Conservation (phyloP, 1,284 basidiomycete genomes). For the Ganoderma multipileum region DNA sequence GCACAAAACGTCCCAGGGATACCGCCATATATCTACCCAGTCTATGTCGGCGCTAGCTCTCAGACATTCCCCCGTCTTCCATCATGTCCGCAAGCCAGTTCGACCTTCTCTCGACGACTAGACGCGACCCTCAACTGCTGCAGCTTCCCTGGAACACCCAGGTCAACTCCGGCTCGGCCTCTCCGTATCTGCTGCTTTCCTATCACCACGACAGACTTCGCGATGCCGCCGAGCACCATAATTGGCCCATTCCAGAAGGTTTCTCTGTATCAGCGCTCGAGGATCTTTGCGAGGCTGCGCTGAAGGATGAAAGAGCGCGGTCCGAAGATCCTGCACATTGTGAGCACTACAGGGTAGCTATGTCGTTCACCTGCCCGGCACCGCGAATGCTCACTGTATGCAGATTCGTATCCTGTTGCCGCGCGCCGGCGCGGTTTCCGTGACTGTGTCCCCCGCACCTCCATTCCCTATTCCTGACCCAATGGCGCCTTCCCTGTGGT, state of each 20-base stretch:
- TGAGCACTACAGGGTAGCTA: conserved; percentile 14
- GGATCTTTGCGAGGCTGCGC: conserved; percentile 12
- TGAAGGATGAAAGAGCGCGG: conserved; percentile 46
- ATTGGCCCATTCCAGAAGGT: conserved; percentile 49
- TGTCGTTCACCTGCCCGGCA: too few relatives aligned
- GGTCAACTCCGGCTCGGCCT: conserved; percentile 50
- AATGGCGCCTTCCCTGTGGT: conserved; percentile 31
- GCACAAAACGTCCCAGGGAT: background rate
- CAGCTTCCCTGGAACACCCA: conserved; percentile 62
- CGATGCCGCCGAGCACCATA: conserved; percentile 54
- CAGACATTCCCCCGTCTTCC: background rate
- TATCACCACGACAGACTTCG: conserved; percentile 66
- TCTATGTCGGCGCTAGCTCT: background rate
- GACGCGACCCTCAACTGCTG: conserved; percentile 61
- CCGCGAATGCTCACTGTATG: conserved; percentile 8
- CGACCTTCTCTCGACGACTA: conserved; percentile 59
- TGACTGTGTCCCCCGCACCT: conserved; percentile 47
- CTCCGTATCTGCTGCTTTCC: conserved; percentile 62
- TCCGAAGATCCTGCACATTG: background rate
- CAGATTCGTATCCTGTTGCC: conserved; percentile 67
- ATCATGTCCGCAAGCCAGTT: conserved; percentile 31
- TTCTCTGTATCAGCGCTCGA: conserved; percentile 37
- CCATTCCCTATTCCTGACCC: conserved; percentile 48
- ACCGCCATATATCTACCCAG: background rate
- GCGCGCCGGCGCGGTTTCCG: conserved; percentile 50